Evolutionary conservation across 2,329 filamentous ascomycete species (phyloP).

Genomic region (Ceratocystiopsis minuta): DNA sequence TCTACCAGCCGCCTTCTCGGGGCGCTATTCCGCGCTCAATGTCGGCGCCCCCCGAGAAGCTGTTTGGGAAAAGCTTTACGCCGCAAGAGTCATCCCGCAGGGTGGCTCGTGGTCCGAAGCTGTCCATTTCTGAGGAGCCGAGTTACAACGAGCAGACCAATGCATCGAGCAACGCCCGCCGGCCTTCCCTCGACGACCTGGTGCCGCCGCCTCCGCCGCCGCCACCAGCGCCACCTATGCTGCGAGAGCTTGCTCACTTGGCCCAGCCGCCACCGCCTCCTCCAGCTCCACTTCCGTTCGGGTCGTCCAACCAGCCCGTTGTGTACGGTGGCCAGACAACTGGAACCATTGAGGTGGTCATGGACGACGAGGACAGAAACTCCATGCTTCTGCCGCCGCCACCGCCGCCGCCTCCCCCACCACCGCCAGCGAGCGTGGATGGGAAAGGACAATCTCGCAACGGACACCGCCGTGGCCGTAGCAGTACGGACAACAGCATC

Average conservation of each 20-base stretch:
- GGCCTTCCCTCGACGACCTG: conserved; percentile 31
- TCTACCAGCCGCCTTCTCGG: conserved; percentile 36
- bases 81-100: neutral
- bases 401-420: conserved; percentile 10
- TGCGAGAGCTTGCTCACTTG: conserved; percentile 46
- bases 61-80: neutral
- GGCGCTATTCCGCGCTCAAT: conserved; percentile 36
- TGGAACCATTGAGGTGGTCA: conserved; percentile 47
- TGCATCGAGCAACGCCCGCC: conserved; percentile 11
- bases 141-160: neutral
- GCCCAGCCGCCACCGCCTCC: conserved; percentile 43
- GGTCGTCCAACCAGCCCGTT: conserved; percentile 19
- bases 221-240: conserved; percentile 27
- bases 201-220: conserved; percentile 35
- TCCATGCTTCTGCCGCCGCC: conserved; percentile 5
- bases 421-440: conserved; percentile 1
- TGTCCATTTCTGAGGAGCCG: conserved; percentile 1
- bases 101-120: conserved; percentile 1
- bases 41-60: conserved; percentile 34
- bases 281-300: conserved; percentile 35
- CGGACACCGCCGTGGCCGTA: conserved; percentile 38
- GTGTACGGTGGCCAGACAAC: conserved; percentile 27
- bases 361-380: conserved; percentile 35
- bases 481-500: conserved; percentile 32
- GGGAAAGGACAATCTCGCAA: conserved; percentile 13